Base-by-base conservation (phyloP, 2,329 filamentous ascomycete species). In the Diaporthe ampelina region DNA sequence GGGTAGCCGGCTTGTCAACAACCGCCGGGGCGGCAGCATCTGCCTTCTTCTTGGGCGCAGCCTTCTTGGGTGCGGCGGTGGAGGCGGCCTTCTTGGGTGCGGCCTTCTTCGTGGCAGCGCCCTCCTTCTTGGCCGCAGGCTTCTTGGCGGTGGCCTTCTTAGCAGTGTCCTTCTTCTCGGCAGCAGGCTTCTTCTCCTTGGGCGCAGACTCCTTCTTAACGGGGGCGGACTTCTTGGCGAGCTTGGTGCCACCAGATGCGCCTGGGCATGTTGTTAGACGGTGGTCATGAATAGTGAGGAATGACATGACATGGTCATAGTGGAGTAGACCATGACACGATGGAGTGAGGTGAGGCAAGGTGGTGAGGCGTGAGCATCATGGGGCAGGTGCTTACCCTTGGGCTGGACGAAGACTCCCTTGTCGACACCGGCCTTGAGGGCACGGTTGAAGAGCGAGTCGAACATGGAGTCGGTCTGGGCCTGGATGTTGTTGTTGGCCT, bases 241-340 rank as follows among this genome's bases (percentile, higher is more conserved):
- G 92, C 93, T 98, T 98, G 85, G 97, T 95, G 78, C 94, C 94
- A 76, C 95, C 95, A 77, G 95, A 98, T 75, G 94, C 89, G 80
- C 94, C 93, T 95, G 26, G 4, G 50, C 52, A 37, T 26, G 13
- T 7, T 63, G 48, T 74, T 43, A 74, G 72, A 32, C 4, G 7
- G 9, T 43, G 15, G 2, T 29, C 21, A 24, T 19, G 7, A 4
- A 50, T 15, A 45, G 52, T 35, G 43, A 24, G 37, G 35, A 19
- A 50, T 19, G 26, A 26, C 15, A 17, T 21, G 32, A 59, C 76
- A 13, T 37, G n/a, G 24, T 71, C 26, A 17, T 45, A 17, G 40
- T 29, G 13, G 21, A 63, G 13, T 15, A 58, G 48, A 10, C 19
- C 48, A 19, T 43, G 21, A 15, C 4, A 32, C 4, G 24, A n/a